Base-by-base conservation (phyloP, 352 stramenopile genomes). In the Phytophthora megakarya region DNA sequence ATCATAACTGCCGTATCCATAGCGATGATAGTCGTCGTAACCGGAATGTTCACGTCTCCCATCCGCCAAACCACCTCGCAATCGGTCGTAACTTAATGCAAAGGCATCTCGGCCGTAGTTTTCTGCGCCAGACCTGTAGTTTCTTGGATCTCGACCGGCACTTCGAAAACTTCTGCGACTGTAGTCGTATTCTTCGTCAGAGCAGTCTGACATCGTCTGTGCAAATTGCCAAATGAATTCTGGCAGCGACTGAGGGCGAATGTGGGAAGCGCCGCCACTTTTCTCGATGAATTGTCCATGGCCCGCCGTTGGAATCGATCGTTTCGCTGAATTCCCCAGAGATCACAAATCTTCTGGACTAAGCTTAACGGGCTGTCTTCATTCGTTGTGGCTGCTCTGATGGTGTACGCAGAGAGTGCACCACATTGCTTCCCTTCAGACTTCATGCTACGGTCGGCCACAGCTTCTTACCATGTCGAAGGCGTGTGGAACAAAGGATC, bases 271-370 rank as follows among this genome's bases (percentile, higher is more conserved):
- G 30, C 8, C 30, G 13, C 13, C 13, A 7, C 4, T 32, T 32
- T 32, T 32, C 26, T 32, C 30, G 30, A 35, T 35, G n/a, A n/a
- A n/a, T n/a, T n/a, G n/a, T n/a, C n/a, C n/a, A n/a, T n/a, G n/a
- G n/a, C 3, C 30, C 30, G 13, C 30, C 30, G 30, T 35, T 35
- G 13, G 30, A 35, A 11, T 35, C 30, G 13, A 12, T 11, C 3
- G 30, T 35, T 35, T 35, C 30, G 30, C 13, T 3, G 30, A 35
- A 35, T 35, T 35, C 30, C 26, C 59, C 70, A 38, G 63, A 75
- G n/a, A 51, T 59, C 39, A 12, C 3, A 35, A 37, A 62, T 67
- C 50, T 67, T 58, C 25, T 32, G 12, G 3, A 30, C 39, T 26
- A 38, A 46, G n/a, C n/a, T n/a, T n/a, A n/a, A n/a, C n/a, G n/a